Evolutionary conservation across 2,329 filamentous ascomycete species (phyloP).

Genomic region (Leptographium wingfieldii): DNA sequence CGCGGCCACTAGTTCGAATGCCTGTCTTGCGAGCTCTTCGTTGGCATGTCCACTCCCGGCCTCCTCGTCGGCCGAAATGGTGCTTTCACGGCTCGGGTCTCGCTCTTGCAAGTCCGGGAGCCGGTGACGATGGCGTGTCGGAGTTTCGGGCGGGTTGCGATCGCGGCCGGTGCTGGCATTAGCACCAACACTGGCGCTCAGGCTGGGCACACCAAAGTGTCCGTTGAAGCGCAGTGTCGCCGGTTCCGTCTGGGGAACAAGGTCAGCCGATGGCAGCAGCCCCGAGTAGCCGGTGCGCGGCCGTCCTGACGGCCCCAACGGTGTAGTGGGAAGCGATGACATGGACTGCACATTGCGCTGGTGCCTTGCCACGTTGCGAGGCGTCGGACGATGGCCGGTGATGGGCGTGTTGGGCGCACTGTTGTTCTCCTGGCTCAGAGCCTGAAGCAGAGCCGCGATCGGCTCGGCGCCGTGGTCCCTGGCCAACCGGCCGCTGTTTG

Average conservation of each 20-base stretch:
- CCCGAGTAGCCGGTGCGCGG: constrained; percentile 33
- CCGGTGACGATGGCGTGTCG: constrained; percentile 16
- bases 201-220: neutral
- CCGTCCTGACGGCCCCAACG: constrained; percentile 48
- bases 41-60: constrained; percentile 17
- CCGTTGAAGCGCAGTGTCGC: constrained; percentile 21
- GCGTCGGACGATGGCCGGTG: constrained; percentile 29
- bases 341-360: constrained; percentile 68
- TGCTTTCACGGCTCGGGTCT: constrained; percentile 69
- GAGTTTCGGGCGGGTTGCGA: constrained; percentile 33
- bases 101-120: constrained; percentile 19
- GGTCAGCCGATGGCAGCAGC: constrained; percentile 49
- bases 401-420: constrained; percentile 63
- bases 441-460: constrained; percentile 70
- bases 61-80: constrained; percentile 55
- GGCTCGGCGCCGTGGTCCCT: constrained; percentile 40
- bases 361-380: constrained; percentile 47
- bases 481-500: constrained; percentile 25
- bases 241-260: constrained; percentile 49
- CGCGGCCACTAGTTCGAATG: constrained; percentile 36
- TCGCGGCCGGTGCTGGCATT: constrained; percentile 7
- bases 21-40: constrained; percentile 43
- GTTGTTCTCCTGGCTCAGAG: constrained; percentile 66
- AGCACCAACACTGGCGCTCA: neutral
- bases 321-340: constrained; percentile 73